Conservation (phyloP, 108 stramenopile species). For the Cafeteria roenbergensis region DNA sequence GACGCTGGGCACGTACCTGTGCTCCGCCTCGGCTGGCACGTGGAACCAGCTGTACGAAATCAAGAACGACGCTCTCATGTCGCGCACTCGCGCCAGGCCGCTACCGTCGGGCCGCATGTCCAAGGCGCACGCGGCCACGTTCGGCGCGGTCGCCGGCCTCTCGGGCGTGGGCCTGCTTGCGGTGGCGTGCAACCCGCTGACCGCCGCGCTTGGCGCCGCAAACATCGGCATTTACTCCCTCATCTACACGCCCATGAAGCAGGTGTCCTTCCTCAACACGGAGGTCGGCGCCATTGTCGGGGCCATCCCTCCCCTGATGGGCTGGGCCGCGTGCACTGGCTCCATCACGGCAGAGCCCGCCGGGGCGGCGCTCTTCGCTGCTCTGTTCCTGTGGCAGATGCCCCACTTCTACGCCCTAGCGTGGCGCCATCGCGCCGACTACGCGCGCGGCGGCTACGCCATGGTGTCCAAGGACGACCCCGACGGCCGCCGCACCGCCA, state of each 20-base stretch:
- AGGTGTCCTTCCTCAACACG: slow-evolving; percentile 76
- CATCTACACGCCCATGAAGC: slow-evolving; percentile 88
- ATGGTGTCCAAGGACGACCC: slow-evolving; percentile 64
- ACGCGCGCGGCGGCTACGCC: slow-evolving; percentile 51
- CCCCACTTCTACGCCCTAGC: slow-evolving; percentile 94
- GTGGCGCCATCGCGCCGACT: slow-evolving; percentile 74
- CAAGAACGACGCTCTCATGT: slow-evolving; percentile 66
- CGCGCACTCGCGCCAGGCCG: slow-evolving; percentile 73
- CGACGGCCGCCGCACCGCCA: slow-evolving; percentile 62
- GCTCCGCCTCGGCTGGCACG: slow-evolving; percentile 72
- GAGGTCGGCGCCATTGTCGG: slow-evolving; percentile 96
- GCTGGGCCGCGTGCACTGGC: slow-evolving; percentile 82
- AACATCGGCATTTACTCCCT: slow-evolving; percentile 87
- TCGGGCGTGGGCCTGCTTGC: slow-evolving; percentile 58
- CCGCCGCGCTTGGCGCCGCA: slow-evolving; percentile 64
- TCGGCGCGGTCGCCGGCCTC: slow-evolving; percentile 55
- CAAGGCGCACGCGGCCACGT: slow-evolving; percentile 43
- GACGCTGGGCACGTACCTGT: slow-evolving; percentile 72
- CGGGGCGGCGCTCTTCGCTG: background rate
- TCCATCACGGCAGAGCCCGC: slow-evolving; percentile 40
- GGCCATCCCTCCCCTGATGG: slow-evolving; percentile 94
- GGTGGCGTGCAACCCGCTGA: slow-evolving; percentile 72
- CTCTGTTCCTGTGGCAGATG: slow-evolving; percentile 91
- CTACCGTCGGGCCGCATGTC: slow-evolving; percentile 61
- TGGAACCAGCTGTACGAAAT: slow-evolving; percentile 77